These are phyloP conservation scores for Amphicarpaea edgeworthii DNA, from an alignment of 306 rosid genomes.

Conservation along the genomic window DNA sequence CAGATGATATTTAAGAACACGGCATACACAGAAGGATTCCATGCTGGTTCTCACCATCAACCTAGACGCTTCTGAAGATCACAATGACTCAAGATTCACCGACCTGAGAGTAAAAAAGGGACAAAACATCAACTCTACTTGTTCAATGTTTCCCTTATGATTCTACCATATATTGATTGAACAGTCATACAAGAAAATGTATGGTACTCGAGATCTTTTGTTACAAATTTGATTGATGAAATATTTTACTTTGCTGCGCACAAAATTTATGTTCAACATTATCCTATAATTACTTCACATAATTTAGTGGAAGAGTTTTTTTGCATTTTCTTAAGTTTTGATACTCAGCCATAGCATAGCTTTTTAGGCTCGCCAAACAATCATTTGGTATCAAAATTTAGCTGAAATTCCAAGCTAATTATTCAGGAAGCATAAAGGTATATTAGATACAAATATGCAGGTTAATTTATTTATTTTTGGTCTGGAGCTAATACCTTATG, in stretches of 20 bases:
- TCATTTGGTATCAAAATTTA: background rate
- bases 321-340: background rate
- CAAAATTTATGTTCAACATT: background rate
- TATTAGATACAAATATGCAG: background rate
- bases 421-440: background rate
- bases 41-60: constrained; percentile 62
- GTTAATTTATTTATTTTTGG: background rate
- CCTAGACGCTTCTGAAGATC: constrained; percentile 49
- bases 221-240: constrained; percentile 7
- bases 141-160: background rate
- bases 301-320: background rate
- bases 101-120: background rate
- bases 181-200: constrained; percentile 5
- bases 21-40: constrained; percentile 85
- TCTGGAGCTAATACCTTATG: background rate
- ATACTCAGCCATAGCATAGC: background rate
- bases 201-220: background rate
- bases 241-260: background rate
- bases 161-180: constrained; percentile 9
- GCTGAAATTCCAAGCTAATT: background rate
- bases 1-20: constrained; percentile 73
- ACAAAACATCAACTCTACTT: background rate
- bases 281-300: constrained; percentile 3
- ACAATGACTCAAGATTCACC: background rate
- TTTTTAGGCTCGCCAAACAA: background rate